Evolutionary conservation across 495 filamentous ascomycete genomes (phyloP).

Genomic region (Neurospora sp.): DNA sequence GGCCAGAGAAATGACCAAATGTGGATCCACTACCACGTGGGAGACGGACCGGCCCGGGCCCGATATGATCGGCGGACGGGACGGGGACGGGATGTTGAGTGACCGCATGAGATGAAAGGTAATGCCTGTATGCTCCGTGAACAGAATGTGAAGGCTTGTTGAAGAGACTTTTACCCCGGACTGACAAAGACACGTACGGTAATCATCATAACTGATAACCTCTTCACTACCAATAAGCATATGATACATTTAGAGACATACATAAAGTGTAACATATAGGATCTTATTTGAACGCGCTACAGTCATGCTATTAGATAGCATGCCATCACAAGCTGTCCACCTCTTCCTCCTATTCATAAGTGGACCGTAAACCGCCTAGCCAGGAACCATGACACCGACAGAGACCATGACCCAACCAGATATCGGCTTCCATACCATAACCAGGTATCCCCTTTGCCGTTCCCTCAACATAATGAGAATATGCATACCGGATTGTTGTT

Average conservation of each 20-base stretch:
- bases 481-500: not conserved
- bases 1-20: no score
- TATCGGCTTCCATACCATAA: not conserved
- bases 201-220: not conserved
- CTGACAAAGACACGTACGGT: not conserved
- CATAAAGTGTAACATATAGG: not conserved
- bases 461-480: not conserved
- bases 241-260: not conserved
- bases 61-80: not conserved
- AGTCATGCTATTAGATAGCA: not conserved
- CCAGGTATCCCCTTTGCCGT: not conserved
- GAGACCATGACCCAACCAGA: not conserved
- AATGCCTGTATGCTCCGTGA: not conserved
- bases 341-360: not conserved
- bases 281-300: not conserved
- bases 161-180: not conserved
- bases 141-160: not conserved
- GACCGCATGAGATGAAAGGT: not conserved
- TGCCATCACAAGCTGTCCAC: not conserved
- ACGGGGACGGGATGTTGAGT: not conserved
- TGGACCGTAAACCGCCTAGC: not conserved
- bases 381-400: not conserved
- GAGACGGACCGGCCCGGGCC: not conserved
- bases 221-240: not conserved
- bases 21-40: not conserved